Percentiles rank a stretch among this genome's conserved stretches.
Evolutionary conservation across 73 alveolate species (phyloP).

Genomic region (Paramecium caudatum): DNA sequence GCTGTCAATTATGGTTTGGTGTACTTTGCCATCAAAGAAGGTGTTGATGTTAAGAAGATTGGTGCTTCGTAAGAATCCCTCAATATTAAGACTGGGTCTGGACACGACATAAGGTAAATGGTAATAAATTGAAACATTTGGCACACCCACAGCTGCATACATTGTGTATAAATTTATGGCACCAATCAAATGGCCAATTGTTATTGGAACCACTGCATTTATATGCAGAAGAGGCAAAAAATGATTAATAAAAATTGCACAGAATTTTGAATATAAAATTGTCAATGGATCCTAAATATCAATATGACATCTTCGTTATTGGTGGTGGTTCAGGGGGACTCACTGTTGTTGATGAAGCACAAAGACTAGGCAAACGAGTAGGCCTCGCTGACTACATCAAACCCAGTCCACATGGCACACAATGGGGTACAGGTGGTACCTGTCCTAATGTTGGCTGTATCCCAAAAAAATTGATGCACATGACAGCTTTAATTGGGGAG

Average conservation of each 20-base stretch:
- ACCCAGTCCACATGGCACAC: conserved; percentile 98
- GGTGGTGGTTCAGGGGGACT: conserved; percentile 98
- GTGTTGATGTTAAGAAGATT: not conserved
- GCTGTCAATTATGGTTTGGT: not conserved
- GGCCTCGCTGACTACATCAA: conserved; percentile 91
- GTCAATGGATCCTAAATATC: conserved; percentile 76
- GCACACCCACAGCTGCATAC: conserved; percentile 6
- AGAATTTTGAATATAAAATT: conserved; percentile 70
- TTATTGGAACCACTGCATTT: not conserved
- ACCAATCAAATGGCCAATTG: not conserved
- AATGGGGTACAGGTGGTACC: conserved; percentile 99
- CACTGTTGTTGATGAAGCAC: conserved; percentile 93
- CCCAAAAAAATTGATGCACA: conserved; percentile 97
- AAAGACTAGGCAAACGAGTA: conserved; percentile 84
- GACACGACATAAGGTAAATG: not conserved
- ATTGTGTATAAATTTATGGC: conserved; percentile 34
- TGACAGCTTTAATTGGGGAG: conserved; percentile 70
- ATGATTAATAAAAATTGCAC: conserved; percentile 33
- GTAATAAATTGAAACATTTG: conserved; percentile 21
- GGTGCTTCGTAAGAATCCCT: not conserved
- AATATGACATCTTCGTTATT: conserved; percentile 89
- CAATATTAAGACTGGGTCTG: not conserved
- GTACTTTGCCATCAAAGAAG: not conserved
- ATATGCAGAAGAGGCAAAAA: not conserved
- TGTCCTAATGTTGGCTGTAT: conserved; percentile 99